A percentile compares a stretch with the other conserved stretches of the same genome.
Evolutionary conservation across 495 filamentous ascomycete species (phyloP).

Genomic region (Lasiosphaeriaceae sp.): DNA sequence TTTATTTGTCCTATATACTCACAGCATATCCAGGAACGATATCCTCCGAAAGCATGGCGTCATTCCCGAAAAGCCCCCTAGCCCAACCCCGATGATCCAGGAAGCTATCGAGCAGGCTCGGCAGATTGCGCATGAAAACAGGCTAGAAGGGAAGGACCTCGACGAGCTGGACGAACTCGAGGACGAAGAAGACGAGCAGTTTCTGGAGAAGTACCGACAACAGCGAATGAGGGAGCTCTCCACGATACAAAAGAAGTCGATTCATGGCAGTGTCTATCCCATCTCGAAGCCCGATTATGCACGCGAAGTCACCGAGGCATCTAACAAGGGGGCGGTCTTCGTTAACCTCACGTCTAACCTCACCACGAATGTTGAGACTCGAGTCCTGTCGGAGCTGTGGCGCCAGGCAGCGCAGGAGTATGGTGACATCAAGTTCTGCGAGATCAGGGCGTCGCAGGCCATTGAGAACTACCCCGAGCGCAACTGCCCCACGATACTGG

Average conservation of each 20-base stretch:
- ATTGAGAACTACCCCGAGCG: constrained; percentile 94
- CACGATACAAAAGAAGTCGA: constrained; percentile 64
- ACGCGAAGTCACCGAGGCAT: constrained; percentile 89
- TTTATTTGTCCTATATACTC: neutral
- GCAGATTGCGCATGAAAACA: constrained; percentile 77
- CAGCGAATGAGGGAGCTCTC: constrained; percentile 79
- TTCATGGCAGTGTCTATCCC: constrained; percentile 87
- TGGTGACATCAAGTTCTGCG: constrained; percentile 95
- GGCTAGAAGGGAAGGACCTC: constrained; percentile 87
- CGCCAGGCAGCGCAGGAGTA: constrained; percentile 74
- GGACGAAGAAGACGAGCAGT: constrained; percentile 86
- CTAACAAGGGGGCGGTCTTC: constrained; percentile 65
- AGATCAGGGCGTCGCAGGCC: constrained; percentile 88
- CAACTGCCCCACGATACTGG: constrained; percentile 90
- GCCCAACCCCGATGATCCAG: constrained; percentile 89
- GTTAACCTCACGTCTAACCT: constrained; percentile 80
- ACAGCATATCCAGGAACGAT: constrained; percentile 71
- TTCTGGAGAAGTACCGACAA: constrained; percentile 80
- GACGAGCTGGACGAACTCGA: constrained; percentile 92
- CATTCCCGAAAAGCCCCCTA: constrained; percentile 93
- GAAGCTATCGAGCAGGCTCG: constrained; percentile 86
- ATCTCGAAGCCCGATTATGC: constrained; percentile 90
- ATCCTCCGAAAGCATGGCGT: constrained; percentile 95
- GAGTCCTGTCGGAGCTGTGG: constrained; percentile 83
- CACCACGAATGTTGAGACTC: constrained; percentile 77